phyloP scores from a whole-genome alignment of 1,139 yeast species.

The Geotrichum aggregatum region DNA sequence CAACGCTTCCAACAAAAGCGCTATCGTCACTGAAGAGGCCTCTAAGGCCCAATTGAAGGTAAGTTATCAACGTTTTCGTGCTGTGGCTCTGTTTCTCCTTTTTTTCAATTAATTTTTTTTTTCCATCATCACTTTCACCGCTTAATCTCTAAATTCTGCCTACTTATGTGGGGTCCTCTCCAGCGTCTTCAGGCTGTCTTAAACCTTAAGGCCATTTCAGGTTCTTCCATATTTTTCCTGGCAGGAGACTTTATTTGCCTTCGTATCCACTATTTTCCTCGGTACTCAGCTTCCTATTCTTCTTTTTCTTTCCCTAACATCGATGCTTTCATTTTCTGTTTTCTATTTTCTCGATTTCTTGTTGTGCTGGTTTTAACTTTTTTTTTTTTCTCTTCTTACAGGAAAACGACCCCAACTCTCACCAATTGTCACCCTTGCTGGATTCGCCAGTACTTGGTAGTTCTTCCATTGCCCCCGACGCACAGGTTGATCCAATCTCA shows the following conservation, averaged over 20 bases:
- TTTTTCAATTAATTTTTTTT: background rate
- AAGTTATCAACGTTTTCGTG: background rate
- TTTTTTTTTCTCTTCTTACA: constrained; percentile 1
- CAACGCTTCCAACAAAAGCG: background rate
- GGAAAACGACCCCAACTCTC: constrained; percentile 3
- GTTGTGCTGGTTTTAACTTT: background rate
- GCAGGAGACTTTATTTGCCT: background rate
- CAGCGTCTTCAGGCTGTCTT: background rate
- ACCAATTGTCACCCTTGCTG: background rate
- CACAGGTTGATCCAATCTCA: too few species aligned
- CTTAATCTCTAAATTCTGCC: background rate
- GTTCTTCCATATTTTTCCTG: background rate
- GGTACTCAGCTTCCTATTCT: background rate
- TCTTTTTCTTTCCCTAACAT: background rate
- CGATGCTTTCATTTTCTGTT: background rate
- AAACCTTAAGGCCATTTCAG: background rate
- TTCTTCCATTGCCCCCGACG: background rate
- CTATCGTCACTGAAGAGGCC: background rate
- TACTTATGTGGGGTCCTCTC: background rate
- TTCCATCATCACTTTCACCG: background rate
- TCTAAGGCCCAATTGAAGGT: background rate
- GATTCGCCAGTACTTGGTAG: constrained; percentile 1
- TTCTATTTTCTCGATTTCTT: background rate
- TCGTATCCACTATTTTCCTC: background rate
- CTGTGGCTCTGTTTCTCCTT: background rate